Conservation (phyloP, 331 rosid genomes). For the Prunus yedoensis region DNA sequence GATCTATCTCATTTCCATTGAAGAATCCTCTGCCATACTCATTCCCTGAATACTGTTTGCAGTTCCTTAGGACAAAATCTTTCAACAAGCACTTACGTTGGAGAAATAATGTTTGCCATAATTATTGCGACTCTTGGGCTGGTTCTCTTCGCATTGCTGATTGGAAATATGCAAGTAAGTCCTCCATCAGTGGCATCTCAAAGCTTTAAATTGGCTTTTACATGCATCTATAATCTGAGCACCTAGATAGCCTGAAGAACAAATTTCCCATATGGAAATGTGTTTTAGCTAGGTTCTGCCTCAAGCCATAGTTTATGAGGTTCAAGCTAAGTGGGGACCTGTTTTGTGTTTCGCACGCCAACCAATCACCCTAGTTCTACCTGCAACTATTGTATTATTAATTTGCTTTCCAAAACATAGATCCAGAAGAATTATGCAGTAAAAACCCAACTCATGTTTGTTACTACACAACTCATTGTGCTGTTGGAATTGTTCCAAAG, state of each 20-base stretch:
- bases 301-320: too few relatives aligned
- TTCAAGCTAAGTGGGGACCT: too few relatives aligned
- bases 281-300: too few relatives aligned
- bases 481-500: background rate
- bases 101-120: constrained; percentile 79
- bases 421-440: too few relatives aligned
- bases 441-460: too few relatives aligned
- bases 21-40: background rate
- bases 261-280: too few relatives aligned
- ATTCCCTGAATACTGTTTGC: constrained; percentile 30
- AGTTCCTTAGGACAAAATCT: constrained; percentile 84
- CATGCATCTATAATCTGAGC: background rate
- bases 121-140: constrained; percentile 73
- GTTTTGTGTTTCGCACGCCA: too few relatives aligned
- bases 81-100: constrained; percentile 67
- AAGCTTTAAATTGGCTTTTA: background rate
- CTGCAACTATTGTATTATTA: too few relatives aligned
- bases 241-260: background rate
- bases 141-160: constrained; percentile 84
- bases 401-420: too few relatives aligned
- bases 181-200: background rate
- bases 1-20: too few relatives aligned
- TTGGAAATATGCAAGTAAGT: constrained; percentile 93
- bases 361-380: too few relatives aligned
- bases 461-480: background rate